Evolutionary conservation across 2,329 filamentous ascomycete genomes (phyloP).

Genomic region (Sporothrix sp.): DNA sequence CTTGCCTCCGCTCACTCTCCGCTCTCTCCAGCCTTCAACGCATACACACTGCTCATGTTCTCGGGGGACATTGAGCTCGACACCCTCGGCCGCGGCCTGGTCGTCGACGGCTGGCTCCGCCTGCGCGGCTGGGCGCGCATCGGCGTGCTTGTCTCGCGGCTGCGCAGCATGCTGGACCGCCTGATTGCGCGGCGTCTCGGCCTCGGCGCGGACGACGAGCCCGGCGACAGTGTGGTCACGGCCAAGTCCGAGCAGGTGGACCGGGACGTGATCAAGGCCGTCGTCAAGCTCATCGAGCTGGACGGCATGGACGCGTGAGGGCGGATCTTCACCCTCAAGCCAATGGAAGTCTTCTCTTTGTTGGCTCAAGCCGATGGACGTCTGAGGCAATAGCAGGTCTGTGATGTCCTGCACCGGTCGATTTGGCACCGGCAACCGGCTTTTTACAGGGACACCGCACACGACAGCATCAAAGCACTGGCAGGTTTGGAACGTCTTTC

Average conservation of each 20-base stretch:
- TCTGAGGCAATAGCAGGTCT: no score
- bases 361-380: no score
- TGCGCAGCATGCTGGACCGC: constrained; percentile 79
- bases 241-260: constrained; percentile 38
- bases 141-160: constrained; percentile 73
- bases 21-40: constrained; percentile 57
- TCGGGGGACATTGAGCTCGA: constrained; percentile 79
- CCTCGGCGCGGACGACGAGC: constrained; percentile 43
- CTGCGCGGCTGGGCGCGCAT: constrained; percentile 90
- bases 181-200: constrained; percentile 74
- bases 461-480: no score
- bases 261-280: constrained; percentile 63
- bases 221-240: neutral
- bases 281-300: constrained; percentile 74
- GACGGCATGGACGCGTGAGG: constrained; percentile 78
- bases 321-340: no score
- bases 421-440: no score
- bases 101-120: constrained; percentile 84
- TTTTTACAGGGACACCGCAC: no score
- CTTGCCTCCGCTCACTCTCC: constrained; percentile 25
- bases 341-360: no score
- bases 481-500: neutral
- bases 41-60: constrained; percentile 81
- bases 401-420: no score
- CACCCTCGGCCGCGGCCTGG: constrained; percentile 72